Conservation (phyloP, 1,139 yeast species). For the Candida gigantensis region DNA sequence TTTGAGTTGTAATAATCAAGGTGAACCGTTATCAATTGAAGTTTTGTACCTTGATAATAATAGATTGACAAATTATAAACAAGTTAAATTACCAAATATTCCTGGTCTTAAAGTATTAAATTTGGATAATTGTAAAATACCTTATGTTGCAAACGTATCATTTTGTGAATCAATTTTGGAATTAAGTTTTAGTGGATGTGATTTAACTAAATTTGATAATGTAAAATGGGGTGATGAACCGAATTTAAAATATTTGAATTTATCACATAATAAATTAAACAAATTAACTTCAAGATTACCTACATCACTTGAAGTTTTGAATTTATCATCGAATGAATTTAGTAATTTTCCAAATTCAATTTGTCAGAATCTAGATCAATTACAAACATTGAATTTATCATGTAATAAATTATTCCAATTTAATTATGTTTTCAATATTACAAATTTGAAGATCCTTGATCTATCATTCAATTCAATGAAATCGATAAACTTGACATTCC, state of each 20-base stretch:
- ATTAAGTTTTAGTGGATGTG: slow-evolving; percentile 25
- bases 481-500: slow-evolving; percentile 14
- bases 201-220: slow-evolving; percentile 15
- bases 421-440: slow-evolving; percentile 10
- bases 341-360: slow-evolving; percentile 12
- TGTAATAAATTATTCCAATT: slow-evolving; percentile 16
- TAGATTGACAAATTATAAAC: slow-evolving; percentile 14
- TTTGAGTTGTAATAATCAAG: slow-evolving; percentile 18
- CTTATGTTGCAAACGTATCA: slow-evolving; percentile 12
- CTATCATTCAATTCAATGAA: slow-evolving; percentile 19
- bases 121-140: slow-evolving; percentile 23
- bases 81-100: slow-evolving; percentile 19
- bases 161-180: slow-evolving; percentile 19
- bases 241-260: slow-evolving; percentile 13
- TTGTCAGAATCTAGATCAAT: slow-evolving; percentile 11
- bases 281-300: slow-evolving; percentile 14
- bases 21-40: slow-evolving; percentile 18
- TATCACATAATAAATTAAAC: slow-evolving; percentile 19
- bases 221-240: slow-evolving; percentile 17
- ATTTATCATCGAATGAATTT: slow-evolving; percentile 15
- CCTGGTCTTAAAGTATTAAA: slow-evolving; percentile 20
- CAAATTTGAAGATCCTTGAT: slow-evolving; percentile 16
- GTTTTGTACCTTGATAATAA: slow-evolving; percentile 23
- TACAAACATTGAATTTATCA: slow-evolving; percentile 17
- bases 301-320: slow-evolving; percentile 12